A percentile compares a stretch with the other conserved stretches of the same genome.
phyloP scores from a whole-genome alignment of 257 asterid species.

The Capsicum rhomboideum region DNA sequence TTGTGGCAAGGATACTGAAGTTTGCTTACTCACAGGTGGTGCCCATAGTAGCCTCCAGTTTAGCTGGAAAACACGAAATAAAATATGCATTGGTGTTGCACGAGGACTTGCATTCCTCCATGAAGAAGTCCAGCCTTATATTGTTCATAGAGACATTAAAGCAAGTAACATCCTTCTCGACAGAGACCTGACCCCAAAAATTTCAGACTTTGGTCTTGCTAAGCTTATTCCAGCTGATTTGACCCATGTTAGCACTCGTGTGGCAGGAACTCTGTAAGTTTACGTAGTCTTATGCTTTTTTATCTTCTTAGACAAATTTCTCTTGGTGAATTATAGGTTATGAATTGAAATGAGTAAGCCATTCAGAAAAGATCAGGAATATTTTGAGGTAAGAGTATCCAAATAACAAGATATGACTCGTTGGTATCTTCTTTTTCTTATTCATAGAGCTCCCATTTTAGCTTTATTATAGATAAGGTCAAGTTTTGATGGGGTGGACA shows the following conservation, averaged over 20 bases:
- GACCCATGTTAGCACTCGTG: conserved; percentile 87
- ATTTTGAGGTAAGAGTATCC: neutral
- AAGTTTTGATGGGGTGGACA: neutral
- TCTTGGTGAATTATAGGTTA: neutral
- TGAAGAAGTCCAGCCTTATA: conserved; percentile 66
- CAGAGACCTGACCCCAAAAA: conserved; percentile 68
- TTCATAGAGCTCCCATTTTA: neutral
- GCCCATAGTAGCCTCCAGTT: conserved; percentile 25
- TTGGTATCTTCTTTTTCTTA: neutral
- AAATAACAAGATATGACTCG: neutral
- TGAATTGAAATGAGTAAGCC: neutral
- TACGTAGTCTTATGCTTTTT: neutral
- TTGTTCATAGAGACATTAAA: conserved; percentile 85
- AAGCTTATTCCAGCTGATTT: conserved; percentile 60
- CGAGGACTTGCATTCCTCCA: conserved; percentile 80
- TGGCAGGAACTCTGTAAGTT: conserved; percentile 93
- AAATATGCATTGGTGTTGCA: conserved; percentile 74
- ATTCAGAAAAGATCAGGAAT: neutral
- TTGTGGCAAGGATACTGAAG: neutral
- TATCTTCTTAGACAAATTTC: neutral
- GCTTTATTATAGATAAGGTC: neutral
- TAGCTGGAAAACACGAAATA: conserved; percentile 52
- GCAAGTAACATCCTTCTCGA: conserved; percentile 86
- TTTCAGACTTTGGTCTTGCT: conserved; percentile 92
- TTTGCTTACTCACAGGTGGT: conserved; percentile 2